Conservation (phyloP, 371 early-diverging fungal genomes). For the Mucor lusitanicus region DNA sequence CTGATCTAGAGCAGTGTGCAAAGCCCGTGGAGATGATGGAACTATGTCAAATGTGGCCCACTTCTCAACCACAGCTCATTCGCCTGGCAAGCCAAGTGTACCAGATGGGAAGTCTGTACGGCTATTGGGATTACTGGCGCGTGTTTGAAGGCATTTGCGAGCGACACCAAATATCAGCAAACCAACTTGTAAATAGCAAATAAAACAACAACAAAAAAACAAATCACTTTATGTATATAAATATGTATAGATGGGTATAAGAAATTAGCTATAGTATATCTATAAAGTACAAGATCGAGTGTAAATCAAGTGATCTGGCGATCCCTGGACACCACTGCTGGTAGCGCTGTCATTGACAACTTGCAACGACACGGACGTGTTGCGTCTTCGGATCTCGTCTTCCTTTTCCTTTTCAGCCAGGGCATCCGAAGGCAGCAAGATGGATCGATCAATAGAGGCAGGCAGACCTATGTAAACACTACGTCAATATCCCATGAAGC, state of each 20-base stretch:
- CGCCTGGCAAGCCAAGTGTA: conserved; percentile 29
- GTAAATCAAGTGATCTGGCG: conserved; percentile 18
- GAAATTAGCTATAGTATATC: too few relatives aligned
- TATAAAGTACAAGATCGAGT: conserved; percentile 25
- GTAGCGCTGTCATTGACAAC: conserved; percentile 1
- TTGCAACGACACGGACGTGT: conserved; percentile 15
- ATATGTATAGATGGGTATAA: background rate
- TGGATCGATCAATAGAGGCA: conserved; percentile 49
- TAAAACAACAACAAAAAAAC: conserved; percentile 1
- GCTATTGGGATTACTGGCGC: conserved; percentile 48
- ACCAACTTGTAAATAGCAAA: conserved; percentile 16
- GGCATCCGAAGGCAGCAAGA: conserved; percentile 43
- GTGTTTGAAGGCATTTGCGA: conserved; percentile 44
- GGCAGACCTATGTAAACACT: conserved; percentile 34
- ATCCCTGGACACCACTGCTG: conserved; percentile 1
- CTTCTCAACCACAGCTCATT: conserved; percentile 17
- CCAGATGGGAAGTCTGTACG: conserved; percentile 34
- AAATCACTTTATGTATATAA: background rate
- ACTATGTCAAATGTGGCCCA: conserved; percentile 29
- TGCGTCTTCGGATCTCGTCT: conserved; percentile 27
- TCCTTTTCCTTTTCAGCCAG: conserved; percentile 34
- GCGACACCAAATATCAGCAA: conserved; percentile 33
- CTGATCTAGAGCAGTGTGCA: background rate
- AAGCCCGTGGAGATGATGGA: conserved; percentile 33
- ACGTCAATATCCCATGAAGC: background rate